Base-by-base conservation (phyloP, 2,329 filamentous ascomycete species). In the Pleoardoris graminearum region DNA sequence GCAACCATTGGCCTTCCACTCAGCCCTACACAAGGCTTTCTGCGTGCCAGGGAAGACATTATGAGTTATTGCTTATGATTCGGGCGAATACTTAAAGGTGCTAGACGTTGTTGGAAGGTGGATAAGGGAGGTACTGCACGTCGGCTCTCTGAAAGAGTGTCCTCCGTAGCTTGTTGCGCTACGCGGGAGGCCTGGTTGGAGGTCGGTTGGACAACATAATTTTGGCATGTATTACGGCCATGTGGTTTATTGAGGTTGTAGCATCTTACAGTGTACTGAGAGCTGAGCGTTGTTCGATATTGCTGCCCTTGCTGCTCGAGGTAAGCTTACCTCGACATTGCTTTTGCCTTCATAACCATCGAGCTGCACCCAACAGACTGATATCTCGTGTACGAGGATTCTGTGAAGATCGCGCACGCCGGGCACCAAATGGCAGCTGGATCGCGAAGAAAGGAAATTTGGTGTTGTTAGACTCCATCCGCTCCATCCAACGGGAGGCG, bases 81-180 rank as follows among this genome's bases (percentile, higher is more conserved):
- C 49, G 19, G n/a, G 27, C 27, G 19, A 21, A 32, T 44, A 22
- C 41, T 23, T 4, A 6, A 4, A 35, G 17, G 19, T 22, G 17
- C 37, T 32, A 51, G 48, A 36, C 51, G 35, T 47, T 46, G 48
- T 53, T 29, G 53, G 49, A 57, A 57, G 51, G 57, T 55, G 51
- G 30, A 48, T 50, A 42, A 16, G 12, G 17, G 23, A 22, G 19
- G 27, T 11, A 53, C 42, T 39, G 42, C 38, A 12, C 41, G 35
- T 45, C 46, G 19, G 33, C 38, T 47, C 22, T 19, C 22, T 8
- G 8, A 45, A 38, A 39, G 30, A 41, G 17, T 14, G 33, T 32
- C 27, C 19, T 38, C 47, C 47, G 47, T 42, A 54, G 39, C 36
- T 7, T 45, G 33, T 35, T 14, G 35, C 17, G 29, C 42, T 39